Evolutionary conservation across 2,329 filamentous ascomycete genomes (phyloP), one percentile per base, ranked within the genome.

Genomic region (Epichloe gansuensis): DNA sequence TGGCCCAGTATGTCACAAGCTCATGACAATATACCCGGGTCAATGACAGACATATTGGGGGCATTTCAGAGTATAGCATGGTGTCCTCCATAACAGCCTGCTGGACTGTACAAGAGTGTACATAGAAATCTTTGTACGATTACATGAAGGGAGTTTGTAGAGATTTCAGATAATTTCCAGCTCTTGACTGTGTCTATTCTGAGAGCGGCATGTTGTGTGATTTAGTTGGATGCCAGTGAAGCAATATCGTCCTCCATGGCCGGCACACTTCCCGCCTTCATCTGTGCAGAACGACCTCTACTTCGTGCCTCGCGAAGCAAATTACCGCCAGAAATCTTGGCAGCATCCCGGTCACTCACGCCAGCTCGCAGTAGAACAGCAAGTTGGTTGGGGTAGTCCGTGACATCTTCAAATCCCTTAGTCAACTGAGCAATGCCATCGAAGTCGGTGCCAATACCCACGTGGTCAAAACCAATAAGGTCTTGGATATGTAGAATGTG

Each of bases 381-480:
- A 8, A 96, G 78, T 45, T 96, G 69, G 53, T 84, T 80, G 0
- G 90, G 91, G 61, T 85, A 95, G 64, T 88, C 88, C 48, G 83
- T 82, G 6, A 95, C 89, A 65, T 95, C 90, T 39, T 93, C 88
- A 47, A 97, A 68, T 0, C 91, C 91, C 51, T 72, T 65, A 0
- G 91, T 89, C 4, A 82, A 82, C 1, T 60, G 66, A 1, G 66
- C 63, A 53, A 91, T 91, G 8, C 81, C 91, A 65, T 96, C 91
- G 65, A 91, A 96, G 66, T 97, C 91, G 50, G 86, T 90, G 0
- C 91, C 91, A 17, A 96, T 69, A 0, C 91, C 91, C 15, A 96
- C 89, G 64, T 95, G 80, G 42, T 91, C 86, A 60, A 86, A 96
- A 3, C 91, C 91, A 55, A 95, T 88, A 35, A 85, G 70, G 46